Conservation (phyloP, 2,329 filamentous ascomycete genomes). For the Botryotinia narcissicola region DNA sequence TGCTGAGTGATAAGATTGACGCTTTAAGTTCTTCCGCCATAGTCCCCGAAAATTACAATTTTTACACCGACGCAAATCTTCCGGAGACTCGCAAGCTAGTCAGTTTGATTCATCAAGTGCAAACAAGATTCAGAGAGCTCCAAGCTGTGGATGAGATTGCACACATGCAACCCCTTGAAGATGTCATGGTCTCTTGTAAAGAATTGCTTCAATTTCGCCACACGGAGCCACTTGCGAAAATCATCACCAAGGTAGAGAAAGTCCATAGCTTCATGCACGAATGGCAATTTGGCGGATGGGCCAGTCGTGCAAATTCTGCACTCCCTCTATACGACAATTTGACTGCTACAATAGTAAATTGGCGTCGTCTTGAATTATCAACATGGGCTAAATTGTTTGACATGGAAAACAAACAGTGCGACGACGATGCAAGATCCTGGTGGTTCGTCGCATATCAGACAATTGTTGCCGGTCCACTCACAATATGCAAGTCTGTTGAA, state of each 20-base stretch:
- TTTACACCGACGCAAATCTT: slow-evolving; percentile 81
- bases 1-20: slow-evolving; percentile 60
- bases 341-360: slow-evolving; percentile 78
- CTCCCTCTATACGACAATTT: slow-evolving; percentile 70
- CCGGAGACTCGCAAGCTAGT: slow-evolving; percentile 73
- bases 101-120: slow-evolving; percentile 64
- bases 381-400: slow-evolving; percentile 91
- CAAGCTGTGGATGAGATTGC: slow-evolving; percentile 63
- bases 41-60: slow-evolving; percentile 65
- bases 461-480: slow-evolving; percentile 72
- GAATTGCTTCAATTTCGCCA: slow-evolving; percentile 74
- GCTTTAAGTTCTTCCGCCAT: slow-evolving; percentile 44
- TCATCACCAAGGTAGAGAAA: slow-evolving; percentile 83
- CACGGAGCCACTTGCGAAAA: slow-evolving; percentile 78
- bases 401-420: slow-evolving; percentile 72
- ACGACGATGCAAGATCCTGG: slow-evolving; percentile 81
- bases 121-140: slow-evolving; percentile 70
- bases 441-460: slow-evolving; percentile 96
- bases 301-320: slow-evolving; percentile 74
- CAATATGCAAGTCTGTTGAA: slow-evolving; percentile 57
- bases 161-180: slow-evolving; percentile 72
- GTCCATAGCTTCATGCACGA: slow-evolving; percentile 83
- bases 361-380: slow-evolving; percentile 86
- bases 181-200: slow-evolving; percentile 73
- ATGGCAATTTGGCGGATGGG: slow-evolving; percentile 86